These are phyloP conservation scores for Corchorus capsularis DNA, from an alignment of 345 rosid species.

Conservation along the genomic window DNA sequence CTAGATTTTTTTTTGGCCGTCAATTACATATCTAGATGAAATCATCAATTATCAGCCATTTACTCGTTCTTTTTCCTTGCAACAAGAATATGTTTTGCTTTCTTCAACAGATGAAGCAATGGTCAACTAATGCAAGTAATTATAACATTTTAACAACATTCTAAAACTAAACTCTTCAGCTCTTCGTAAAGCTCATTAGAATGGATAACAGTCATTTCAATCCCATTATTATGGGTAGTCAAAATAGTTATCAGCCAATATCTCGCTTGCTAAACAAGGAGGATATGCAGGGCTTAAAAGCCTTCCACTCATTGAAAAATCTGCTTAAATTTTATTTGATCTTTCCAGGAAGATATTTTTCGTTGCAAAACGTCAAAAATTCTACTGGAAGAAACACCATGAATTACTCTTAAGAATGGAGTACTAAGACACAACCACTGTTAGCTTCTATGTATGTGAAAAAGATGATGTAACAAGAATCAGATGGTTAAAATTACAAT, in stretches of 20 bases:
- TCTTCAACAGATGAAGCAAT: background rate
- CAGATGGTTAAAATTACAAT: background rate
- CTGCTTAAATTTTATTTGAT: background rate
- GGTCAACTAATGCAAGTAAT: background rate
- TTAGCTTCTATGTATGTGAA: background rate
- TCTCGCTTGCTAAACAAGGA: background rate
- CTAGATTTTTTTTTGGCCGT: too few relatives aligned
- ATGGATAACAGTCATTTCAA: background rate
- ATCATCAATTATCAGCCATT: background rate
- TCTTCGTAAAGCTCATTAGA: background rate
- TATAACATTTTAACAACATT: background rate
- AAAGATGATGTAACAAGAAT: background rate
- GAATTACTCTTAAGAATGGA: background rate
- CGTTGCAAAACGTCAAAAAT: background rate
- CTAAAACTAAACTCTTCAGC: background rate
- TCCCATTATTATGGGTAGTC: background rate
- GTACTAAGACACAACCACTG: background rate
- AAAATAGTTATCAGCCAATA: background rate
- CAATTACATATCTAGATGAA: background rate
- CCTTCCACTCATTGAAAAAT: background rate
- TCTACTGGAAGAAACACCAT: background rate
- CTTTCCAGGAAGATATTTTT: background rate
- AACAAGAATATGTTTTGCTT: background rate
- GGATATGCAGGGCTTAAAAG: background rate
- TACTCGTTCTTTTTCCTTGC: background rate